phyloP scores from a whole-genome alignment of 768 basidiomycete genomes.

The Tylopilus subfusipes region DNA sequence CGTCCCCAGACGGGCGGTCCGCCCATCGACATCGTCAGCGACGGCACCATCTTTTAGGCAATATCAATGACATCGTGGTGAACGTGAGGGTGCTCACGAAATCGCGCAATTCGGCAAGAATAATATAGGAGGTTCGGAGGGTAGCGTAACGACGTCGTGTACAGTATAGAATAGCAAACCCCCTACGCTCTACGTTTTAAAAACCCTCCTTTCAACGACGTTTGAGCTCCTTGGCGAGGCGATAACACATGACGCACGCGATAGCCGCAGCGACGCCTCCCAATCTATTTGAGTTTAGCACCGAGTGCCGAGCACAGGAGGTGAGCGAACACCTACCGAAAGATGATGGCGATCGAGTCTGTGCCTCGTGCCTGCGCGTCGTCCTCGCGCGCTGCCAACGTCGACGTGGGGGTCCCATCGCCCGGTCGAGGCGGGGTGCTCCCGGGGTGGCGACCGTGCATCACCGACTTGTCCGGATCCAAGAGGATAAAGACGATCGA shows the following conservation, averaged over 20 bases:
- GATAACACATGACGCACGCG: conserved; percentile 53
- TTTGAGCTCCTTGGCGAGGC: conserved; percentile 51
- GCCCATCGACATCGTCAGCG: conserved; percentile 82
- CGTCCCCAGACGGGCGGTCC: conserved; percentile 75
- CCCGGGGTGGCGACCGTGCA: conserved; percentile 33
- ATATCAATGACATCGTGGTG: too few relatives aligned
- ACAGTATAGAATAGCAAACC: not conserved
- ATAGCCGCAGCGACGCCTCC: conserved; percentile 54
- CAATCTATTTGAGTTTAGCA: conserved; percentile 19
- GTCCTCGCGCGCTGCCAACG: not conserved
- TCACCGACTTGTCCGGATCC: conserved; percentile 55
- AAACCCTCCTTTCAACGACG: conserved; percentile 21
- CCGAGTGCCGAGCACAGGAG: not conserved
- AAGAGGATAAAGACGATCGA: conserved; percentile 84
- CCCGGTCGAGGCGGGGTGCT: not conserved
- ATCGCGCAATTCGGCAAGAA: too few relatives aligned
- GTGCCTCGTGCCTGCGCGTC: not conserved
- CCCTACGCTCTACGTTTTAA: not conserved
- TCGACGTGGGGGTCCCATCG: not conserved
- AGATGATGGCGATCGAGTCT: conserved; percentile 71
- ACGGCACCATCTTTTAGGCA: conserved; percentile 2
- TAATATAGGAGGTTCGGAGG: too few relatives aligned
- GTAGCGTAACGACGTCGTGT: not conserved
- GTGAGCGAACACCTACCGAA: conserved; percentile 46
- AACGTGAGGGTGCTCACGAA: too few relatives aligned